Evolutionary conservation across 192 early-diverging fungal species (phyloP).

Genomic region (Coemansia sp.): DNA sequence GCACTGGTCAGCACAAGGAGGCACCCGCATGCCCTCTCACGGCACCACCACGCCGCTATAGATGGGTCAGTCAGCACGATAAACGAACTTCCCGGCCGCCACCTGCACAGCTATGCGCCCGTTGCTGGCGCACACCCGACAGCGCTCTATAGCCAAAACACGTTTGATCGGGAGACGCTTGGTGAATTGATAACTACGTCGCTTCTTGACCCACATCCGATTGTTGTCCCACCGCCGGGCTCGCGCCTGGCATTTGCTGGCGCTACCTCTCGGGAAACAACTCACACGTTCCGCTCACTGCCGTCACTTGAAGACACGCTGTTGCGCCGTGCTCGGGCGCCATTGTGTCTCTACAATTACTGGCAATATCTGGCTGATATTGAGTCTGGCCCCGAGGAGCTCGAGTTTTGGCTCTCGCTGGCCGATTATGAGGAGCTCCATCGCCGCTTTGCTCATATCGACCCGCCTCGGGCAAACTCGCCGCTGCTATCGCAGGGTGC

Average conservation of each 20-base stretch:
- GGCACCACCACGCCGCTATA: not conserved
- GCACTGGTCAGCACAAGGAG: conserved; percentile 24
- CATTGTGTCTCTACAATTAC: conserved; percentile 76
- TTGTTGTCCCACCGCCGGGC: conserved; percentile 45
- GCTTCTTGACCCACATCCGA: conserved; percentile 49
- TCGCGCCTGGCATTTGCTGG: conserved; percentile 50
- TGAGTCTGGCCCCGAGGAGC: conserved; percentile 62
- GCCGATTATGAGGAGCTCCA: conserved; percentile 71
- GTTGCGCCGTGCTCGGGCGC: conserved; percentile 62
- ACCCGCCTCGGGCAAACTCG: conserved; percentile 6
- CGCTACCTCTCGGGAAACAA: conserved; percentile 23
- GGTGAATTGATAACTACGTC: conserved; percentile 25
- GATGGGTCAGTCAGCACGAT: conserved; percentile 25
- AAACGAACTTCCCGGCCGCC: not conserved
- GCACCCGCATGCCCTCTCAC: conserved; percentile 4
- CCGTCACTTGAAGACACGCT: conserved; percentile 73
- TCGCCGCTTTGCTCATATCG: conserved; percentile 50
- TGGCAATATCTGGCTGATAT: conserved; percentile 72
- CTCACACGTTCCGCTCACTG: conserved; percentile 47
- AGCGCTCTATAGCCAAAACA: conserved; percentile 5
- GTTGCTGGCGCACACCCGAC: not conserved
- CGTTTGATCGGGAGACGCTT: not conserved
- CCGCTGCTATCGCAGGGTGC: conserved; percentile 4
- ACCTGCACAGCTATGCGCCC: not conserved
- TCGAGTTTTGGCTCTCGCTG: conserved; percentile 77